Evolutionary conservation across 768 basidiomycete species (phyloP), one percentile per base, ranked within the genome.

Genomic region (Trametes punicea): DNA sequence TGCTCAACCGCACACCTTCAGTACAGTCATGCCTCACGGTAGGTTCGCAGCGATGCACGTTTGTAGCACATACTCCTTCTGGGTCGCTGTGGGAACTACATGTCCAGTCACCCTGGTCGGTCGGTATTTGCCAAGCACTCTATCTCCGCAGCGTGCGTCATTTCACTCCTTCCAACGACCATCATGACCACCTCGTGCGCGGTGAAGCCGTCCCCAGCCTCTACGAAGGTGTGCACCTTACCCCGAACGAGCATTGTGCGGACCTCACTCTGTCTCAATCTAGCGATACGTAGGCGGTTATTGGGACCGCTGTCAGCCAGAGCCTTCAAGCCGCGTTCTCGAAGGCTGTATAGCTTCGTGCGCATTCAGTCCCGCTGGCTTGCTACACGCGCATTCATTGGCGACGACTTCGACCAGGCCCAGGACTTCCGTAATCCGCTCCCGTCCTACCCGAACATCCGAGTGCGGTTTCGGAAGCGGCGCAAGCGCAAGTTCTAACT

Each of bases 81-180:
- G 30, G 44, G 40, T n/a, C n/a, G 48, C 20, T 27, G 18, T 42
- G 51, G 40, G 51, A 51, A 44, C 11, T 18, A 5, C 20, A 21
- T 15, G 33, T 21, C 20, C 23, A 25, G 20, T 42, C 11, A 33
- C 25, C 18, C 30, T 26, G 13, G 13, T 48, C 11, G 20, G 20
- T 20, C 30, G 21, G 42, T 47, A 23, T 31, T 44, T 44, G 46
- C 47, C 25, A 48, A 27, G 27, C 47, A 30, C 45, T 38, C 50
- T 57, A 57, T 39, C 56, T 20, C 56, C 56, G 56, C 56, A 51
- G 10, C n/a, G 10, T 41, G 56, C 56, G 56, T 57, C 56, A 57
- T 51, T 16, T 36, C 9, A 15, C 27, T 9, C 40, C 56, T 44
- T 57, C 42, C 33, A 13, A 1, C 6, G 42, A 23, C 29, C 56